Evolutionary conservation across 2,329 filamentous ascomycete genomes (phyloP), one percentile per base, ranked within the genome.

Genomic region (Daldinia sp.): DNA sequence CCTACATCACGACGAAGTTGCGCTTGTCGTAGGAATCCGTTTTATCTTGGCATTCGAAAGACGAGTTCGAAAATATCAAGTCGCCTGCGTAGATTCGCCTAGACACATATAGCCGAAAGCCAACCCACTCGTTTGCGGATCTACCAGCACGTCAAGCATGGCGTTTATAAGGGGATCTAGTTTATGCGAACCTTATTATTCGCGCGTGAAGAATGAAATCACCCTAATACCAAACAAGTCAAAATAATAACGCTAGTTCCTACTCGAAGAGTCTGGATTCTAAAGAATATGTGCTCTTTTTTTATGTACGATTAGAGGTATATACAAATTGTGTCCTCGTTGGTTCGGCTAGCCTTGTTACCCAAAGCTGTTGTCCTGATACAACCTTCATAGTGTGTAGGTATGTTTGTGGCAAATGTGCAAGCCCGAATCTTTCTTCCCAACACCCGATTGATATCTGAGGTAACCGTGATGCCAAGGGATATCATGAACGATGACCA

Each of bases 401-500:
- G n/a, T n/a, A n/a, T n/a, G n/a, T n/a, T 19, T 41, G 21, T 27
- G 3, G 21, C 39, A 15, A 43, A 43, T 27, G 21, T 43, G 32
- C 21, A 45, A 45, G 39, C 39, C 39, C 15, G 21, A 23, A 45
- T 4, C 39, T 15, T 27, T 30, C 30, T 47, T 27, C 41, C 30
- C 25, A 47, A 45, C 34, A 43, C 11, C 32, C 23, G 5, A 29
- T 32, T n/a, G 45, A 29, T 30, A 30, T 30, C 29, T 30, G 29
- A n/a, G 32, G 29, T 32, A 32, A 21, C 13, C 39, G 17, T 19
- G 4, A 51, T 54, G 47, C 27, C 32, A 49, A 39, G 49, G 64
- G 50, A 61, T 64, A 66, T 64, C 60, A 10, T 45, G 39, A 27
- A 45, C 21, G 39, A 41, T 47, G 4, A 43, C 27, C 51, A 39